Evolutionary conservation across 805 yeast species (phyloP).

Genomic region (Kurtzmaniella fragi): DNA sequence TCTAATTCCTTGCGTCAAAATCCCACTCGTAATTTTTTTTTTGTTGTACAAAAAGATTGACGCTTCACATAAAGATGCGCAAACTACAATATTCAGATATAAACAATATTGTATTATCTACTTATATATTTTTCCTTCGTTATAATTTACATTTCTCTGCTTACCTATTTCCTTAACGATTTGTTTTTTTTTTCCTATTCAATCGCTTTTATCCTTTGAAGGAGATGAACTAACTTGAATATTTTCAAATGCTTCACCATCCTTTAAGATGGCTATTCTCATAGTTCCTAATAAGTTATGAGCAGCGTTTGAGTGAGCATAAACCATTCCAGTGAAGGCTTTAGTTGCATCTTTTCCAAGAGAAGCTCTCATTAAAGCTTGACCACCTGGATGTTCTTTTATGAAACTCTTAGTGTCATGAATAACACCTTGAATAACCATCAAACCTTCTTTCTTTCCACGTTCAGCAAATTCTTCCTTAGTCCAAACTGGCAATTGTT

Average conservation of each 20-base stretch:
- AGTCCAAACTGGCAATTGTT: slow-evolving; percentile 71
- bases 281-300: slow-evolving; percentile 75
- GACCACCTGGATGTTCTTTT: slow-evolving; percentile 83
- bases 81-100: too few relatives aligned
- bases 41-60: too few relatives aligned
- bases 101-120: too few relatives aligned
- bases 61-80: too few relatives aligned
- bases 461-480: slow-evolving; percentile 52
- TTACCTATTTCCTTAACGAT: too few relatives aligned
- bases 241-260: slow-evolving; percentile 44
- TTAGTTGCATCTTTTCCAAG: slow-evolving; percentile 77
- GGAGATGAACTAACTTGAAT: slow-evolving; percentile 11
- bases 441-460: slow-evolving; percentile 52
- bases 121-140: too few relatives aligned
- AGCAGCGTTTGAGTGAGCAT: slow-evolving; percentile 82
- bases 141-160: too few relatives aligned
- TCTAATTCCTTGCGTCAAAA: too few relatives aligned
- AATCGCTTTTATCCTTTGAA: too few relatives aligned
- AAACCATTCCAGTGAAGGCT: slow-evolving; percentile 84
- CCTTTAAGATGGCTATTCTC: slow-evolving; percentile 78
- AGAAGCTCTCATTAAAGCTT: slow-evolving; percentile 63
- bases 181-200: too few relatives aligned
- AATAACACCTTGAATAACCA: slow-evolving; percentile 72
- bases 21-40: too few relatives aligned
- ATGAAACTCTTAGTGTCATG: slow-evolving; percentile 69